Evolutionary conservation across 2,329 filamentous ascomycete genomes (phyloP), one percentile per base, ranked within the genome.

Genomic region (Cyphellophora europaea): DNA sequence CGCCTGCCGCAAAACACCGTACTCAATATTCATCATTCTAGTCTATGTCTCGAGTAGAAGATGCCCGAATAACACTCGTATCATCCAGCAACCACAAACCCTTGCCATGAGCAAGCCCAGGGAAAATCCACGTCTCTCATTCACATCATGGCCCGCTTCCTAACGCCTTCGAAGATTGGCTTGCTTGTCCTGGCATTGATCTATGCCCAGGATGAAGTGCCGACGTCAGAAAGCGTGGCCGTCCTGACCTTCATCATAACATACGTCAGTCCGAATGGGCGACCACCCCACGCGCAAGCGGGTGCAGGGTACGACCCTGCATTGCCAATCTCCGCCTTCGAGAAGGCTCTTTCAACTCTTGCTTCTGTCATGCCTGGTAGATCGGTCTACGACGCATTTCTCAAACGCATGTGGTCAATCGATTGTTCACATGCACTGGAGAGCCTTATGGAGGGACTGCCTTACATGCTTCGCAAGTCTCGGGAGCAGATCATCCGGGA

Each of bases 131-230:
- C n/a, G n/a, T n/a, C n/a, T n/a, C n/a, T n/a, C n/a, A n/a, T n/a
- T n/a, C 13, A 25, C 41, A 40, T 32, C 5, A 93, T 89, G 80
- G 73, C 80, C 50, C 81, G 82, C 38, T 93, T 82, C 57, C 71
- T 96, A 30, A 93, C 84, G n/a, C 84, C 89, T 10, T 79, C 85
- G 48, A 93, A 91, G 55, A 74, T 96, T 47, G 80, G 82, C 52
- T 70, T 95, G 15, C 71, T 96, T 36, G 75, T 77, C 36, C 72
- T 98, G 35, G 72, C 91, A 34, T 76, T 86, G 49, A 69, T 95
- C 35, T 96, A 98, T 59, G 75, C 76, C 23, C 77, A 82, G 45
- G 77, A 77, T 14, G 65, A 70, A 2, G 71, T 88, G 11, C 79
- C 82, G 2, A 77, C 72, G 41, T 68, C 73, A 32, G 77, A 81